Base-by-base conservation (phyloP, 129 eudicot species). In the Lonicera japonica region DNA sequence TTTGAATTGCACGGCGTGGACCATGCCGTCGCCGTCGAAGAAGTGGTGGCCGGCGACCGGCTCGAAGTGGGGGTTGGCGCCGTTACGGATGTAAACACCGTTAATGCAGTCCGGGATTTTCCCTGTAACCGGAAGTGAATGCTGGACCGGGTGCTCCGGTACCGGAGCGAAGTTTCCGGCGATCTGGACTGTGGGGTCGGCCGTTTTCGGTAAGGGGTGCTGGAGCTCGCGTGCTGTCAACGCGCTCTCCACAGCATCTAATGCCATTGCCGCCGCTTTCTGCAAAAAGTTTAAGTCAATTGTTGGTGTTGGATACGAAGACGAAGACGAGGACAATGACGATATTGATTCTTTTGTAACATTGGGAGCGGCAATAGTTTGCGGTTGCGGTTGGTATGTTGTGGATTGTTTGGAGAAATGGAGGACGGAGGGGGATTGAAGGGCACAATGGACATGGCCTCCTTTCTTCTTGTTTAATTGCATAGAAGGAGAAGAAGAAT, bases 141-240 rank as follows among this genome's bases (percentile, higher is more conserved):
- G 81, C 3, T 24, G 71, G 8, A 78, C 88, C 4, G 71, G 11
- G 1, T 78, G 88, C 43, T 82, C 88, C 14, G 79, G 79, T 0
- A 82, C 88, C n/a, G 88, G 88, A 18, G 88, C 88, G 46, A 82
- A 82, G 53, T 82, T 82, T 5, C 88, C 88, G 58, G 84, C 75
- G 20, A 82, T 82, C 58, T 82, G 88, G 0, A 82, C 77, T 5
- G 65, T 56, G 14, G 88, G 88, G 25, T 82, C 88, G 22, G 84
- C 72, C 6, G 90, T 80, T 69, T 86, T 86, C 1, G 96, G 90
- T 0, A 88, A 46, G 0, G 89, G 94, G 41, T 36, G 56, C 17
- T 55, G 20, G n/a, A 68, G 50, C 58, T 88, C 96, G 56, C 45
- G 72, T 16, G 83, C 67, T 9, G 73, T 54, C 48, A 88, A 69